phyloP scores from a whole-genome alignment of 371 early-diverging fungal species.

The Mortierella sp. region DNA sequence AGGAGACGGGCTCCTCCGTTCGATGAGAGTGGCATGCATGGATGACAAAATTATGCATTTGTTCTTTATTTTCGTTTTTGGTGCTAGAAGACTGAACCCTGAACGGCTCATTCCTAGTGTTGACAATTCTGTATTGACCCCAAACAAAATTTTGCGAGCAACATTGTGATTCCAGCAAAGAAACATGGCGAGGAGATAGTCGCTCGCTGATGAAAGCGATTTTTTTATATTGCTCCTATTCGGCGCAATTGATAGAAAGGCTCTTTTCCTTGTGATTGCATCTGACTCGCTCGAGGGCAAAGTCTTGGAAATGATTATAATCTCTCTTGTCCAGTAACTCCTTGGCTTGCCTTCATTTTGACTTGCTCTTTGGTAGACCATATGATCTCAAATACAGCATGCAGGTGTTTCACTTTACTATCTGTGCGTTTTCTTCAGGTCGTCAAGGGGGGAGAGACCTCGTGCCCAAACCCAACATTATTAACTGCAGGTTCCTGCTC shows the following conservation, averaged over 20 bases:
- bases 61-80: too few species aligned
- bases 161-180: too few species aligned
- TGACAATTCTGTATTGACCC: background rate
- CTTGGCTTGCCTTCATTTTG: background rate
- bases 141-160: too few species aligned
- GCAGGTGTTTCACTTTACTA: slow-evolving; percentile 4
- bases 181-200: too few species aligned
- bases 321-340: too few species aligned
- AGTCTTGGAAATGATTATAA: too few species aligned
- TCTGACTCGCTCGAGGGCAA: too few species aligned
- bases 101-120: background rate
- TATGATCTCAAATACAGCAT: slow-evolving; percentile 2
- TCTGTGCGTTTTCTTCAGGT: background rate
- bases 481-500: background rate
- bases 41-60: slow-evolving; percentile 3
- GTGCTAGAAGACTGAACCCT: background rate
- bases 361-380: background rate
- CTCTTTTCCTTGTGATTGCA: too few species aligned
- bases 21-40: background rate
- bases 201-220: too few species aligned
- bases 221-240: too few species aligned
- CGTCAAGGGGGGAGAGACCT: background rate
- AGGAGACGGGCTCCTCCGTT: too few species aligned
- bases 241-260: too few species aligned
- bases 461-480: background rate